A percentile compares a stretch with the other conserved stretches of the same genome.
Conservation (phyloP, 2,329 filamentous ascomycete species). For the Phialophora expanda region DNA sequence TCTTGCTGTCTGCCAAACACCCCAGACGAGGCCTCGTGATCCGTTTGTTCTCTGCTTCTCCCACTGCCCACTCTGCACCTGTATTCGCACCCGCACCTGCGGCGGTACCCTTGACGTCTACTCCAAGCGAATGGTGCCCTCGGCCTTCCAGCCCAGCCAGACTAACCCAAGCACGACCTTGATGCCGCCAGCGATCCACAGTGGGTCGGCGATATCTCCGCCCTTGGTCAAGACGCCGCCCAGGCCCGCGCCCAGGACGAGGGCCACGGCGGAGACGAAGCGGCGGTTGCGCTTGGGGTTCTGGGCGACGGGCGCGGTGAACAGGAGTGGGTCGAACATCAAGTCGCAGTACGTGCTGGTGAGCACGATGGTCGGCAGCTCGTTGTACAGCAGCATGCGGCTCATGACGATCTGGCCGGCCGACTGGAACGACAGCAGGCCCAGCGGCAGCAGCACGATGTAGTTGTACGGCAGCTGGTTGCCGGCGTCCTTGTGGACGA, state of each 20-base stretch:
- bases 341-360: conserved; percentile 55
- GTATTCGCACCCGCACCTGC: no score
- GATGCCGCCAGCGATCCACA: conserved; percentile 50
- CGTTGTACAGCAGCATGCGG: conserved; percentile 49
- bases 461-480: conserved; percentile 28
- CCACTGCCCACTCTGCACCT: no score
- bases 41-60: no score
- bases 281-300: conserved; percentile 50
- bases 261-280: conserved; percentile 43
- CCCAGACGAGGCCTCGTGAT: no score
- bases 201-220: conserved; percentile 48
- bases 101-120: conserved; percentile 1
- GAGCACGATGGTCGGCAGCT: conserved; percentile 54
- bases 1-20: no score
- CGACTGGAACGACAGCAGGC: conserved; percentile 49
- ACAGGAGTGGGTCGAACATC: conserved; percentile 47
- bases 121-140: conserved; percentile 32
- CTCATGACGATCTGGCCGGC: conserved; percentile 51
- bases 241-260: conserved; percentile 49
- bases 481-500: conserved; percentile 40
- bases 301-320: conserved; percentile 42
- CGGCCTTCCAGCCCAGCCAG: conserved; percentile 48
- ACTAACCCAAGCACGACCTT: conserved; percentile 46
- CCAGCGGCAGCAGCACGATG: conserved; percentile 44
- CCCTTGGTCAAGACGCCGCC: conserved; percentile 50